Evolutionary conservation across 2,329 filamentous ascomycete genomes (phyloP).

Genomic region (Tolypocladium sp.): DNA sequence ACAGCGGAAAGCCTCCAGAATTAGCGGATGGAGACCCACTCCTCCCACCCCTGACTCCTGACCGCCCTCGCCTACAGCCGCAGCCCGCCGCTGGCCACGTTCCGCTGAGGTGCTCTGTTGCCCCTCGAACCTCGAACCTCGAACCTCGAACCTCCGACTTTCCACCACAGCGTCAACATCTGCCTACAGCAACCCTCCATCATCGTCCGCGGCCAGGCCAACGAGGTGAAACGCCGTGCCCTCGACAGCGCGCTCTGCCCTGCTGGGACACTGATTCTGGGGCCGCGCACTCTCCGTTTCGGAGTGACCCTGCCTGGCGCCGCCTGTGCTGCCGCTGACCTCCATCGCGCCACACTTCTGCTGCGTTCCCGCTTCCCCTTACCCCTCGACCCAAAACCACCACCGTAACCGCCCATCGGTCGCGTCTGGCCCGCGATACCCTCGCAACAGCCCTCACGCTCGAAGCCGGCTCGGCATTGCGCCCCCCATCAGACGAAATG

Average conservation of each 20-base stretch:
- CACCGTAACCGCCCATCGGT: background rate
- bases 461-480: background rate
- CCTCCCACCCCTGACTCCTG: background rate
- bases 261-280: background rate
- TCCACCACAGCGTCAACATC: background rate
- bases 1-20: background rate
- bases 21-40: background rate
- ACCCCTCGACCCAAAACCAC: background rate
- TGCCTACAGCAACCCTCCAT: background rate
- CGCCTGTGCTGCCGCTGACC: background rate
- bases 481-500: constrained; percentile 23
- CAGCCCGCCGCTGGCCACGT: background rate
- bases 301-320: background rate
- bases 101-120: background rate
- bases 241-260: background rate
- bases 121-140: background rate
- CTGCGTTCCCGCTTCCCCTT: background rate
- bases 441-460: background rate
- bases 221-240: background rate
- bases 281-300: background rate
- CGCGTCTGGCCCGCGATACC: background rate
- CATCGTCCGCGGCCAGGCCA: background rate
- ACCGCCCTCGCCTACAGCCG: background rate
- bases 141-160: background rate
- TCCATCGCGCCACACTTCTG: background rate